Evolutionary conservation across 139 green algal species (phyloP).

Genomic region (Chlorella ohadii): DNA sequence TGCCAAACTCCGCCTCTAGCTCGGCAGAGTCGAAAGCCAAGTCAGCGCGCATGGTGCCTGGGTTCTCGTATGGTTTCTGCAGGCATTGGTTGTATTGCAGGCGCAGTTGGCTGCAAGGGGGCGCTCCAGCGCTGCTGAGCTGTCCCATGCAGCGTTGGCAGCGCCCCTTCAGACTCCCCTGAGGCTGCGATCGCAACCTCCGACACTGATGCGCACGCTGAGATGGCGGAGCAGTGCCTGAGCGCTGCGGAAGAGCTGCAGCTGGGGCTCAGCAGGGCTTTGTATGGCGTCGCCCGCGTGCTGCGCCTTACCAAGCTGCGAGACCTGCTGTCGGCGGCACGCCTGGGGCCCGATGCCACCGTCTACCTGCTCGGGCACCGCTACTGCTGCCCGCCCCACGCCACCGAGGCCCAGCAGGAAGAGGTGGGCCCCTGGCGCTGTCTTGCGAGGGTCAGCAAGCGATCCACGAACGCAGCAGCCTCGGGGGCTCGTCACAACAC

Average conservation of each 20-base stretch:
- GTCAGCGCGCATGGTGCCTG: background rate
- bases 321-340: conserved; percentile 50
- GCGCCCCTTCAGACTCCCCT: too few species aligned
- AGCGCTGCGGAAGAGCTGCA: conserved; percentile 9
- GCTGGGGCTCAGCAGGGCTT: conserved; percentile 43
- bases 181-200: too few species aligned
- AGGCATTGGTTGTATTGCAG: too few species aligned
- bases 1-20: background rate
- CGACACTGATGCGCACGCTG: too few species aligned
- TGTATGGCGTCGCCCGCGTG: conserved; percentile 57
- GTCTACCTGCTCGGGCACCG: conserved; percentile 34
- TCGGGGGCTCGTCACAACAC: too few species aligned
- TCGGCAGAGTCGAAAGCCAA: background rate
- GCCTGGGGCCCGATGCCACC: background rate
- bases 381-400: background rate
- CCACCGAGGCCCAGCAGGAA: background rate
- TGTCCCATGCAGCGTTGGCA: too few species aligned
- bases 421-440: conserved; percentile 1
- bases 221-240: conserved; percentile 22
- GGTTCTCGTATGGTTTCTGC: too few species aligned
- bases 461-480: too few species aligned
- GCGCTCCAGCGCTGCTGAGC: too few species aligned
- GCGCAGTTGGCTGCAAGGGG: too few species aligned
- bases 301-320: conserved; percentile 67
- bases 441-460: too few species aligned